Evolutionary conservation across 441 rosid genomes (phyloP).

Genomic region (Lepidium campestre): DNA sequence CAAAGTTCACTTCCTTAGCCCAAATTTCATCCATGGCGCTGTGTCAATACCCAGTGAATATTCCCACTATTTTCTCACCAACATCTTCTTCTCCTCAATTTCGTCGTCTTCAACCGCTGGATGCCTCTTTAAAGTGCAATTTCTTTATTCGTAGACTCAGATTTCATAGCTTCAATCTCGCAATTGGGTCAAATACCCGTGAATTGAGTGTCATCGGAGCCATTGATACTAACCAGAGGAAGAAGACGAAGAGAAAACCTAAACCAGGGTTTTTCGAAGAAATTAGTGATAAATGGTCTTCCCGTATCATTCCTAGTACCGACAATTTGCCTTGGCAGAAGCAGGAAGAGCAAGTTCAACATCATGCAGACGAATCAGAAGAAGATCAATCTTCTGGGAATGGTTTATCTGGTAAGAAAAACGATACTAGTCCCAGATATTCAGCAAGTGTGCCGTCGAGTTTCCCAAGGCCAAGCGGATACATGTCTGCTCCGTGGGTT

Average conservation of each 20-base stretch:
- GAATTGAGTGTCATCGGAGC: slow-evolving; percentile 16
- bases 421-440: not conserved
- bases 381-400: slow-evolving; percentile 19
- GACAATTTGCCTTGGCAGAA: slow-evolving; percentile 72
- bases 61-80: slow-evolving; percentile 12
- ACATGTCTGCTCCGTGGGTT: slow-evolving; percentile 58
- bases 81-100: slow-evolving; percentile 20
- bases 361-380: slow-evolving; percentile 7
- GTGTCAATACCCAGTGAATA: slow-evolving; percentile 27
- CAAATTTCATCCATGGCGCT: slow-evolving; percentile 36
- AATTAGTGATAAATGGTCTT: slow-evolving; percentile 69
- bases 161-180: slow-evolving; percentile 21
- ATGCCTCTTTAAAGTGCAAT: not conserved
- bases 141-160: slow-evolving; percentile 19
- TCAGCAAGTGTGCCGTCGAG: slow-evolving; percentile 30
- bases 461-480: slow-evolving; percentile 29
- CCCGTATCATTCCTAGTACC: slow-evolving; percentile 39
- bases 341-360: slow-evolving; percentile 22
- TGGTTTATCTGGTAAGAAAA: slow-evolving; percentile 16
- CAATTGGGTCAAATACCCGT: slow-evolving; percentile 12
- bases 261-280: slow-evolving; percentile 69
- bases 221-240: slow-evolving; percentile 19
- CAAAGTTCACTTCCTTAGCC: slow-evolving; percentile 4
- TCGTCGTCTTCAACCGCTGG: slow-evolving; percentile 19
- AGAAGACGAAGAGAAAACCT: slow-evolving; percentile 50